A percentile compares a stretch with the other conserved stretches of the same genome.
Conservation (phyloP, 352 stramenopile species). For the Phytopythium helicoides region DNA sequence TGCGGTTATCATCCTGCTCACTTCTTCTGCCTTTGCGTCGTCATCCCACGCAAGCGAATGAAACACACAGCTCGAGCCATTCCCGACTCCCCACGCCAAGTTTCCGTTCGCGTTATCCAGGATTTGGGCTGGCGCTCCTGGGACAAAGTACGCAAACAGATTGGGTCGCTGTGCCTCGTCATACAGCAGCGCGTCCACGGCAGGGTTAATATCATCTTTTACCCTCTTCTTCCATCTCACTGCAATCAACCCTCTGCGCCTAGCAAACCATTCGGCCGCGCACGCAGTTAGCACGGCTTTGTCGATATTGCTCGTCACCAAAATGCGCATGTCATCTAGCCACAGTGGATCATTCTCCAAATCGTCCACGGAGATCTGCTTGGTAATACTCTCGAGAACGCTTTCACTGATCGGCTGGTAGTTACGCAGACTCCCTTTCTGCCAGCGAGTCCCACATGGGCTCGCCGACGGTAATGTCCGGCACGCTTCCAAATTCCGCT, state of each 20-base stretch:
- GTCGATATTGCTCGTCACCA: slow-evolving; percentile 17
- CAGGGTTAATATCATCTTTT: background rate
- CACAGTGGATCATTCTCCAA: slow-evolving; percentile 5
- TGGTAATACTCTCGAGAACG: background rate
- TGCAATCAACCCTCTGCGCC: background rate
- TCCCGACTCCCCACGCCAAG: no score
- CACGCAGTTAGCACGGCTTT: slow-evolving; percentile 7
- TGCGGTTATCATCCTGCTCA: no score
- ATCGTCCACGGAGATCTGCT: background rate
- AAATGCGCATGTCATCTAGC: slow-evolving; percentile 7
- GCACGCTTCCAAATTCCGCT: no score
- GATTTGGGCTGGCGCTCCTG: slow-evolving; percentile 8
- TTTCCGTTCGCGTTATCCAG: no score
- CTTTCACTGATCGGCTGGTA: background rate
- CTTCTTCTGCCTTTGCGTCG: no score
- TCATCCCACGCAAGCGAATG: no score
- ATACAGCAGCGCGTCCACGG: slow-evolving; percentile 5
- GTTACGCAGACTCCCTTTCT: no score
- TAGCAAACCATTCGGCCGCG: slow-evolving; percentile 1
- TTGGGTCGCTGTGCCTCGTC: slow-evolving; percentile 10
- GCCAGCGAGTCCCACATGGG: no score
- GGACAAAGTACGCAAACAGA: slow-evolving; percentile 12
- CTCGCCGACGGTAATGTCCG: no score
- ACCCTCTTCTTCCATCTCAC: slow-evolving; percentile 7
- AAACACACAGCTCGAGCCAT: no score